Conservation (phyloP, 1,284 basidiomycete species). For the Ceratobasidium sp. region DNA sequence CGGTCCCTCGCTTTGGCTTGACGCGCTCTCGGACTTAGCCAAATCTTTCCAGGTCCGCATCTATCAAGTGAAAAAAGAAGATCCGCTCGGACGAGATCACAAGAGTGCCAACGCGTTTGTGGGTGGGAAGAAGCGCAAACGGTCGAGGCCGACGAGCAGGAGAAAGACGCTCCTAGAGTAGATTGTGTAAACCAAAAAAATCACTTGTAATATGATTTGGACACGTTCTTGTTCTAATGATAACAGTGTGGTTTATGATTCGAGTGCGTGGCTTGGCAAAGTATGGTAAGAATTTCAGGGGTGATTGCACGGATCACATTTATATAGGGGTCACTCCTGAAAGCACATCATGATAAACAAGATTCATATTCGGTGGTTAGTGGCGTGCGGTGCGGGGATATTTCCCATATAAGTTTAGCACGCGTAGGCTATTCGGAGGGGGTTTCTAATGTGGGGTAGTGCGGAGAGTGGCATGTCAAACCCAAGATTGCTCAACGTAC, state of each 20-base stretch:
- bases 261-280: not conserved
- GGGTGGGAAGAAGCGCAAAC: conserved; percentile 88
- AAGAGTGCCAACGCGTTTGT: conserved; percentile 89
- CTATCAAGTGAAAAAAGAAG: conserved; percentile 96
- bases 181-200: conserved; percentile 18
- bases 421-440: not conserved
- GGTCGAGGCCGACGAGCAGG: conserved; percentile 62
- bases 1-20: conserved; percentile 54
- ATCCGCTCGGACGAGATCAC: conserved; percentile 88
- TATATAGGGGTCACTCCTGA: too few relatives aligned
- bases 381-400: too few relatives aligned
- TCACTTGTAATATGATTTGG: conserved; percentile 19
- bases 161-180: conserved; percentile 38
- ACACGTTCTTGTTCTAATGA: not conserved
- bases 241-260: not conserved
- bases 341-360: too few relatives aligned
- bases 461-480: not conserved
- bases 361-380: not conserved
- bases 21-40: not conserved
- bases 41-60: conserved; percentile 78
- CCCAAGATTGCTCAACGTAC: not conserved
- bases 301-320: not conserved
- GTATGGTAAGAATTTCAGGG: not conserved
- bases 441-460: not conserved
- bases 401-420: not conserved